Percentiles rank a stretch among this genome's conserved stretches.
Evolutionary conservation across 2,329 filamentous ascomycete species (phyloP).

Genomic region (Fusarium sublunatum): DNA sequence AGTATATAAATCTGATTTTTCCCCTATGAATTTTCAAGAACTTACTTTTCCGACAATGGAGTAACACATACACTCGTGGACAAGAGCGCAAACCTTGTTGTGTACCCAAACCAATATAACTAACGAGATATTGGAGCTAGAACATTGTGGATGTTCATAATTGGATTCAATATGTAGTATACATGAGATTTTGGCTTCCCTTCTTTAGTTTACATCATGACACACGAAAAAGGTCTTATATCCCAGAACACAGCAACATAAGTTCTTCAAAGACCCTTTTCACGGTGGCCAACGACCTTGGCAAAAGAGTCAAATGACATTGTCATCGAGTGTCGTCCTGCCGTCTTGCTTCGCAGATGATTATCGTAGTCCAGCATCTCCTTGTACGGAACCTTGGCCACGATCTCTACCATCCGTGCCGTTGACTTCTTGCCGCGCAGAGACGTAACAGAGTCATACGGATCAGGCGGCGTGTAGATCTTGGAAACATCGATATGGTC

Average conservation of each 20-base stretch:
- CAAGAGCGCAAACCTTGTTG: background rate
- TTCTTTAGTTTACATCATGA: slow-evolving; percentile 14
- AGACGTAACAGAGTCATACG: slow-evolving; percentile 73
- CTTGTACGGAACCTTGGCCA: slow-evolving; percentile 89
- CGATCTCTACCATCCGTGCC: slow-evolving; percentile 71
- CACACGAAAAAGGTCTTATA: background rate
- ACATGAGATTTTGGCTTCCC: background rate
- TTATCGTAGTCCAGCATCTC: slow-evolving; percentile 97
- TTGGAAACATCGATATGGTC: slow-evolving; percentile 72
- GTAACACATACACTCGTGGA: too few species aligned
- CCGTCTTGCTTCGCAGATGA: slow-evolving; percentile 87
- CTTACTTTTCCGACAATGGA: too few species aligned
- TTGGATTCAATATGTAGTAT: slow-evolving; percentile 1
- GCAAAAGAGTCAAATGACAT: slow-evolving; percentile 70
- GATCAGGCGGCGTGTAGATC: slow-evolving; percentile 90
- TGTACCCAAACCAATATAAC: background rate
- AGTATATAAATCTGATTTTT: background rate
- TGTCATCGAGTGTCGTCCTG: slow-evolving; percentile 74
- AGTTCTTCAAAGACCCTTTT: slow-evolving; percentile 57
- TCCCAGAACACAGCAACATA: background rate
- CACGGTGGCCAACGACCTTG: slow-evolving; percentile 64
- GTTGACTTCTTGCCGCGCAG: slow-evolving; percentile 62
- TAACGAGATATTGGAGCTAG: background rate
- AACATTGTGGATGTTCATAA: background rate
- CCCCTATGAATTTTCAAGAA: background rate